Conservation (phyloP, 2,329 filamentous ascomycete species). For the Drechslerella coelobrocha region DNA sequence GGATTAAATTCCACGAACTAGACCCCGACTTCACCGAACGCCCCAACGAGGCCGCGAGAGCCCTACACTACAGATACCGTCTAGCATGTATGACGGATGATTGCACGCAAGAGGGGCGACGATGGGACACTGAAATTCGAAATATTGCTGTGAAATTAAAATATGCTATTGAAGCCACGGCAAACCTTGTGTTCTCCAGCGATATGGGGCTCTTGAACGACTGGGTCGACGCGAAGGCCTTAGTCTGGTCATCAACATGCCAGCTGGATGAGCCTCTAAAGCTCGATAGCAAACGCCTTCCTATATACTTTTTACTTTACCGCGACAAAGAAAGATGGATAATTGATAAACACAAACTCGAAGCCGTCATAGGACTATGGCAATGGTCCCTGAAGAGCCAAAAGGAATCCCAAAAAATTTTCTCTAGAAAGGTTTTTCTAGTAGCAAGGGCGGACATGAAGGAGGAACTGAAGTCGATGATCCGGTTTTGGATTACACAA, state of each 20-base stretch:
- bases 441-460: neutral
- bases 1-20: constrained; percentile 10
- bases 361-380: constrained; percentile 17
- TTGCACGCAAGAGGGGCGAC: neutral
- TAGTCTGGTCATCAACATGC: constrained; percentile 14
- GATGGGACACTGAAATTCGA: constrained; percentile 9
- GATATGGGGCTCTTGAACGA: neutral
- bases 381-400: constrained; percentile 3
- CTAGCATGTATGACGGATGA: constrained; percentile 14
- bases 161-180: constrained; percentile 1
- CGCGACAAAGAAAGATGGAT: constrained; percentile 10
- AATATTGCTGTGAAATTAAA: constrained; percentile 4
- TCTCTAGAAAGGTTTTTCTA: neutral
- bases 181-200: constrained; percentile 8
- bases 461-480: neutral
- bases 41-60: constrained; percentile 12
- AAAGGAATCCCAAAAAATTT: neutral
- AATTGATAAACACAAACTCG: constrained; percentile 12
- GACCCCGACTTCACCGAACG: neutral
- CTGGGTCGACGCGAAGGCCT: constrained; percentile 2
- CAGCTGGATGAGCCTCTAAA: neutral
- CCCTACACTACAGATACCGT: constrained; percentile 6
- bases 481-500: constrained; percentile 6
- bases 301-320: constrained; percentile 20
- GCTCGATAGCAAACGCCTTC: neutral